These are phyloP conservation scores for Aspergillus sp. DNA, from an alignment of 2,329 filamentous ascomycete genomes.

Conservation along the genomic window DNA sequence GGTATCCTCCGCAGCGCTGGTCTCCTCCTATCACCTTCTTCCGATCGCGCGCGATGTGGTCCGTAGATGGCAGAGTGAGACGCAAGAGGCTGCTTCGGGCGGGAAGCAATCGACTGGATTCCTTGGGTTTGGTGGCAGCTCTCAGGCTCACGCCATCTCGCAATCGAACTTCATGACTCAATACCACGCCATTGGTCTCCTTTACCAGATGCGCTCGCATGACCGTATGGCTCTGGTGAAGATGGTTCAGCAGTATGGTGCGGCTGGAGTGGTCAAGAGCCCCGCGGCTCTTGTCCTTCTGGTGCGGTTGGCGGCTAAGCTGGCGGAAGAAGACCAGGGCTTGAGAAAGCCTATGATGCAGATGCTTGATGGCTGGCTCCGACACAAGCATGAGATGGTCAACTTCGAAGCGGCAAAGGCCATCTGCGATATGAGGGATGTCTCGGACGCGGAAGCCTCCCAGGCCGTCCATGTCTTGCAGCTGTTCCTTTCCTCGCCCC, in stretches of 20 bases:
- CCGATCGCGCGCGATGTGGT: conserved; percentile 95
- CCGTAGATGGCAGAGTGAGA: conserved; percentile 96
- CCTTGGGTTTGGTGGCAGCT: conserved; percentile 84
- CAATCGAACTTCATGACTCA: conserved; percentile 97
- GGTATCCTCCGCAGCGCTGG: conserved; percentile 90
- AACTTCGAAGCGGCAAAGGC: conserved; percentile 99
- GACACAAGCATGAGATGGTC: conserved; percentile 99
- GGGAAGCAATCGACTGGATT: conserved; percentile 88
- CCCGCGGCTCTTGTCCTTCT: conserved; percentile 90
- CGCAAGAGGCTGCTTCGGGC: conserved; percentile 90
- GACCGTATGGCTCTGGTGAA: conserved; percentile 98
- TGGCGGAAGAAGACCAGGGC: conserved; percentile 88
- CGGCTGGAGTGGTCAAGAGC: conserved; percentile 89
- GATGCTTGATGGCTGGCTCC: conserved; percentile 91
- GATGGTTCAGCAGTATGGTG: conserved; percentile 99
- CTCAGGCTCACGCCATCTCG: conserved; percentile 66
- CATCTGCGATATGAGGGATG: conserved; percentile 90
- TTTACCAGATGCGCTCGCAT: conserved; percentile 97
- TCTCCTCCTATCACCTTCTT: conserved; percentile 96
- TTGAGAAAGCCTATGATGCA: conserved; percentile 96
- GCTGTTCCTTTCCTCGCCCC: conserved; percentile 92
- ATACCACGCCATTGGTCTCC: conserved; percentile 94
- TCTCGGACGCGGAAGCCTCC: conserved; percentile 85
- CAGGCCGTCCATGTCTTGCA: conserved; percentile 95
- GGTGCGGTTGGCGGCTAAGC: conserved; percentile 85